Percentiles rank a stretch among this genome's conserved stretches.
phyloP scores from a whole-genome alignment of 2,329 filamentous ascomycete genomes.

The Metarhizium guizhouense region DNA sequence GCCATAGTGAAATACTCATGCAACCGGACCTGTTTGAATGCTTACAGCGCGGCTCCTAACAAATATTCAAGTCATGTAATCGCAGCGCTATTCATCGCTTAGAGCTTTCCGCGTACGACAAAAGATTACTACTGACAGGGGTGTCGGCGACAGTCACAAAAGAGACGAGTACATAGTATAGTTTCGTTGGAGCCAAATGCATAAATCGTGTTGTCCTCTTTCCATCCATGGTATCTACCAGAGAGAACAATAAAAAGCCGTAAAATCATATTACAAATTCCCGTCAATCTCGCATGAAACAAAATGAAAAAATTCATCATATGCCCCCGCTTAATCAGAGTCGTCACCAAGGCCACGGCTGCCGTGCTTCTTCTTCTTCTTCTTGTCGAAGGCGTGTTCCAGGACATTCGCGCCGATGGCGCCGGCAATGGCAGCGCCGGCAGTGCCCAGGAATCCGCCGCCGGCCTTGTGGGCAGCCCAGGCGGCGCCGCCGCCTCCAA shows the following conservation, averaged over 20 bases:
- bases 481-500: constrained; percentile 45
- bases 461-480: constrained; percentile 45
- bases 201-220: not conserved
- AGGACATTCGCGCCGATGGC: constrained; percentile 46
- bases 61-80: too few species aligned
- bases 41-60: too few species aligned
- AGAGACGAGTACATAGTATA: not conserved
- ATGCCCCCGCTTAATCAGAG: constrained; percentile 14
- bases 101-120: too few species aligned
- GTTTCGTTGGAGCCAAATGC: not conserved
- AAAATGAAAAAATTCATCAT: not conserved
- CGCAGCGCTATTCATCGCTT: too few species aligned
- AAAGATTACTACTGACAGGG: too few species aligned
- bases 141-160: not conserved
- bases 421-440: constrained; percentile 41
- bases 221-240: not conserved
- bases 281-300: not conserved
- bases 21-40: too few species aligned
- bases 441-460: constrained; percentile 39
- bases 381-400: constrained; percentile 30
- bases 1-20: too few species aligned
- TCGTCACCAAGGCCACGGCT: constrained; percentile 12
- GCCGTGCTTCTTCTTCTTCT: constrained; percentile 24
- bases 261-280: not conserved
- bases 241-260: not conserved